Percentiles rank a stretch among this genome's conserved stretches.
phyloP scores from a whole-genome alignment of 371 early-diverging fungal genomes.

The Mucor velutinosus region DNA sequence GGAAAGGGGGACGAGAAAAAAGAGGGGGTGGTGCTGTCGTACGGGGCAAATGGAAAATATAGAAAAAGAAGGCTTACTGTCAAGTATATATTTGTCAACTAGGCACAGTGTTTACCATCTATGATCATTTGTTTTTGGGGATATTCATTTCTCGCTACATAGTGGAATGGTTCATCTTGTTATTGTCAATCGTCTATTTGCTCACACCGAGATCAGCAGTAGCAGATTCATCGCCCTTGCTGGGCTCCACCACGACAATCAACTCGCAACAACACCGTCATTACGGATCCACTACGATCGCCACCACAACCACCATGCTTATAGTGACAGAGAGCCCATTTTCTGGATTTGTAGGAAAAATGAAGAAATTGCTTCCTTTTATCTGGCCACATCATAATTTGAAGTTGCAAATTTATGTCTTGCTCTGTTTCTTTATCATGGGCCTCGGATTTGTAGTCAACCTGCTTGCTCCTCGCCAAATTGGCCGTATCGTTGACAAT shows the following conservation, averaged over 20 bases:
- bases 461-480: constrained; percentile 79
- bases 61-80: neutral
- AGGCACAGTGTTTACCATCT: constrained; percentile 34
- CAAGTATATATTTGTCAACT: neutral
- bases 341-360: constrained; percentile 52
- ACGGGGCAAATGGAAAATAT: neutral
- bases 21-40: neutral
- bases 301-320: neutral
- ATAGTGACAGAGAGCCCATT: constrained; percentile 30
- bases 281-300: neutral
- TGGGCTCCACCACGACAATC: neutral
- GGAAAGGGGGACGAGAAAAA: neutral
- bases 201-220: constrained; percentile 15
- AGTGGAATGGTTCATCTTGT: constrained; percentile 21
- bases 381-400: constrained; percentile 77
- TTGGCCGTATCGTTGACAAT: constrained; percentile 77
- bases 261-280: constrained; percentile 18
- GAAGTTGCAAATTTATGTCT: constrained; percentile 68
- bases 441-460: constrained; percentile 80
- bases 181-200: constrained; percentile 35
- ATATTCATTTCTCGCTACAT: constrained; percentile 42
- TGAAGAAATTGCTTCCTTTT: constrained; percentile 75
- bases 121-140: constrained; percentile 35
- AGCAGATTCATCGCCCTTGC: constrained; percentile 14
- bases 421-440: constrained; percentile 71